Base-by-base conservation (phyloP, 148 eudicot genomes). In the Rhododendron henanense region DNA sequence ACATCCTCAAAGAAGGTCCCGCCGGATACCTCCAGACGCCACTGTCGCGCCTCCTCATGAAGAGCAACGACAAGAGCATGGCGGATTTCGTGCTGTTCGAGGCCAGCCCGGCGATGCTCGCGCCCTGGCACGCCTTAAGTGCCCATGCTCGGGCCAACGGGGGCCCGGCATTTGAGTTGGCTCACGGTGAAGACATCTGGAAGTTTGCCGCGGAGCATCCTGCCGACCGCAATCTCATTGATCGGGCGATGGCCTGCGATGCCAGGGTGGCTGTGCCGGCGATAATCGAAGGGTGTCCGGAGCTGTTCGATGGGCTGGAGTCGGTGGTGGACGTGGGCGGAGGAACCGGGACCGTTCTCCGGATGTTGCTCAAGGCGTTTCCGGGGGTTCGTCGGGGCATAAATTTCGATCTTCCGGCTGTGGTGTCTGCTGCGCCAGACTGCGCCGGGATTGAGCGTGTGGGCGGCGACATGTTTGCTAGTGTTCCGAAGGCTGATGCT, bases 281-380 rank as follows among this genome's bases (percentile, higher is more conserved):
- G 0, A 81, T 93, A 25, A 51, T 93, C 31, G 89, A 90, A 2
- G 88, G 74, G 8, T 91, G 87, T 45, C 91, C 92, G 16, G 85
- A 84, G 33, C 83, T 92, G 78, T 93, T 95, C 21, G 61, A 87
- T 4, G 95, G 93, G 41, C 81, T 95, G 25, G 28, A 47, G 9
- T 69, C 87, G 0, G 50, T 95, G 87, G 97, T 95, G 59, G 98
- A 94, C 84, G 97, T 95, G 1, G 96, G 97, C 0, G 98, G 98
- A 5, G 98, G 97, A 2, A 84, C 91, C 84, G 96, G 96, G 13
- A 91, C 93, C 1, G 63, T 92, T 1, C 63, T 91, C 69, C 59
- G 86, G 28, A 35, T 86, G 83, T 81, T 93, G 69, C 92, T 92
- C 6, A 85, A 90, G 87, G 92, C 88, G 0, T 92, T 51, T 83